A percentile compares a stretch with the other conserved stretches of the same genome.
Evolutionary conservation across 805 yeast genomes (phyloP).

Genomic region (Candida dendrica): DNA sequence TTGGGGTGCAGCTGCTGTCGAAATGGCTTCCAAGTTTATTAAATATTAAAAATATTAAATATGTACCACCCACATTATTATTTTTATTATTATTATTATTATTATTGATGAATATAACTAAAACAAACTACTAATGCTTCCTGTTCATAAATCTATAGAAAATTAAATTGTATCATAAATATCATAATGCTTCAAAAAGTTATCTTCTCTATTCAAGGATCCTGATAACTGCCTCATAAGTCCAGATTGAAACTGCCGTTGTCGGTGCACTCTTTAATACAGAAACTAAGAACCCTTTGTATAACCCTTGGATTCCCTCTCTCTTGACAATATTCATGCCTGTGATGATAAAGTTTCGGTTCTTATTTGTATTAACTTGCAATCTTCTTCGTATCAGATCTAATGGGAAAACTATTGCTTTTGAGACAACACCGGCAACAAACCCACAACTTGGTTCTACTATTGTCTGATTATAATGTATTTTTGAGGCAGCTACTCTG

Average conservation of each 20-base stretch:
- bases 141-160: too few relatives aligned
- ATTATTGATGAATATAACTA: background rate
- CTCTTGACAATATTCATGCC: slow-evolving; percentile 32
- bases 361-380: slow-evolving; percentile 47
- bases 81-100: background rate
- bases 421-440: slow-evolving; percentile 69
- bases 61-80: too few relatives aligned
- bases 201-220: background rate
- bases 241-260: slow-evolving; percentile 55
- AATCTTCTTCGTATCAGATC: slow-evolving; percentile 76
- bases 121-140: too few relatives aligned
- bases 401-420: slow-evolving; percentile 72
- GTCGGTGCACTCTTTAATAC: slow-evolving; percentile 77
- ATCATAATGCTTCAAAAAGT: background rate
- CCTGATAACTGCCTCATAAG: slow-evolving; percentile 40
- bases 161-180: background rate
- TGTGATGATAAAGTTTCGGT: slow-evolving; percentile 22
- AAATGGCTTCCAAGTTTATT: slow-evolving; percentile 60
- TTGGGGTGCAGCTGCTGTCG: slow-evolving; percentile 99
- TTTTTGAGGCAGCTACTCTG: slow-evolving; percentile 8
- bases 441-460: slow-evolving; percentile 60
- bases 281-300: slow-evolving; percentile 68
- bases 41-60: too few relatives aligned
- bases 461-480: slow-evolving; percentile 9
- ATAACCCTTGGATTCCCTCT: slow-evolving; percentile 66